phyloP scores from a whole-genome alignment of 257 asterid species.

The Salvia miltiorrhiza region DNA sequence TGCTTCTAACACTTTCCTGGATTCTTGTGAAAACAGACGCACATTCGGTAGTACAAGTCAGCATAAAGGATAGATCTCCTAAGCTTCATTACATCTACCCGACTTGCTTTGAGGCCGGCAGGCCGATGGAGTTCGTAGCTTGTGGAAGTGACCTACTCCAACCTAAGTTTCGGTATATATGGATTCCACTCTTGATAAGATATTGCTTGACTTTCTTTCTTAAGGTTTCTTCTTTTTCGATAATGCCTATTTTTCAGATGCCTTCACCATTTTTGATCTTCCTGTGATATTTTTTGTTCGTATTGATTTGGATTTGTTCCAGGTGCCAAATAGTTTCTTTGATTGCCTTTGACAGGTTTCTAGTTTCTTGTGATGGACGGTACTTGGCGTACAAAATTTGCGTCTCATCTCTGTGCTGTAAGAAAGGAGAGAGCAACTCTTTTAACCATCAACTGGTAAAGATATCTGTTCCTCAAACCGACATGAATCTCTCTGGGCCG shows the following conservation, averaged over 20 bases:
- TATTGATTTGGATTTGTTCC: background rate
- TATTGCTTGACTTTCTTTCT: background rate
- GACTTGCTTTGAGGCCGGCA: conserved; percentile 83
- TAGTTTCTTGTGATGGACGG: conserved; percentile 74
- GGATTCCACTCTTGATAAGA: background rate
- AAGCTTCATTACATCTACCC: conserved; percentile 82
- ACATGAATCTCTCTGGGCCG: conserved; percentile 61
- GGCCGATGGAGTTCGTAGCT: conserved; percentile 78
- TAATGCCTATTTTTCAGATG: background rate
- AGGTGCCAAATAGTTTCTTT: conserved; percentile 14
- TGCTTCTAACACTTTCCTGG: conserved; percentile 13
- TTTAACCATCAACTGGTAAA: conserved; percentile 66
- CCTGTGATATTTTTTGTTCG: too few species aligned
- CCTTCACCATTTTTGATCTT: background rate
- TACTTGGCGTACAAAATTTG: conserved; percentile 53
- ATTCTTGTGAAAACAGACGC: conserved; percentile 47
- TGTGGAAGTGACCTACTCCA: conserved; percentile 87
- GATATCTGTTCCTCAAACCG: conserved; percentile 58
- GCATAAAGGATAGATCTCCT: conserved; percentile 57
- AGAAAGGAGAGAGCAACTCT: conserved; percentile 36
- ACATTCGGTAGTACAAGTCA: conserved; percentile 55
- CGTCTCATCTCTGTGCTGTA: conserved; percentile 43
- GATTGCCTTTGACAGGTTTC: conserved; percentile 51
- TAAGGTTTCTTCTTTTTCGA: background rate
- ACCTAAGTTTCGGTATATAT: conserved; percentile 65